Evolutionary conservation across 2,329 filamentous ascomycete genomes (phyloP), one percentile per base, ranked within the genome.

Genomic region (Dactylellina sp.): DNA sequence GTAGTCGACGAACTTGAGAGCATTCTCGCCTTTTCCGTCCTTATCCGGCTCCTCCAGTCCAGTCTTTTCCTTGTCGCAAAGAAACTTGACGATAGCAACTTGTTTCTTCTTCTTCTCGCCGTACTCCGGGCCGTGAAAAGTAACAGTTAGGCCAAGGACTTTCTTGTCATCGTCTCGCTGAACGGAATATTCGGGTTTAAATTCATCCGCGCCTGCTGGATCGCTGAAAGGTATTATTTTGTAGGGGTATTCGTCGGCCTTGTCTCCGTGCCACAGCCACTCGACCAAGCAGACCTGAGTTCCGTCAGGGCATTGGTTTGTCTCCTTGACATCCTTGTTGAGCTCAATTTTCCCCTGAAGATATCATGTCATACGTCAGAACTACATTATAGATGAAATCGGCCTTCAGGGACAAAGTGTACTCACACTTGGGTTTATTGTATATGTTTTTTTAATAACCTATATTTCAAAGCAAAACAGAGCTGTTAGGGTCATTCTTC

Each of bases 51-150:
- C 79, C 62, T 76, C 87, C 87, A 40, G 42, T 20, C 76, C 84
- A 82, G 97, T 93, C 5, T 89, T 85, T 0, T 93, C 93, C 7
- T 88, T 89, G 79, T 96, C 90, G 82, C 95, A 99, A 18, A 93
- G 80, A 77, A 98, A 93, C 78, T 96, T 91, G 61, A 98, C 87
- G 7, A 96, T 86, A 2, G 93, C 91, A 79, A 88, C 89, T 81
- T 96, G 91, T 71, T 87, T 83, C 25, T 57, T 57, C 82, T 84
- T 83, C 53, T 85, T 83, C 60, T 85, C 84, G n/a, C 82, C 80
- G 56, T 85, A 85, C 50, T 83, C 81, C 11, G 85, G 86, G 6
- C 88, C 89, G 53, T 86, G 83, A 6, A 85, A 79, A 9, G 81
- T 82, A 75, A 85, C 83, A 49, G 82, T 84, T 12, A 87, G 87